These are phyloP conservation scores for Fraxinus sp. DNA, from an alignment of 305 asterid species.

Conservation along the genomic window DNA sequence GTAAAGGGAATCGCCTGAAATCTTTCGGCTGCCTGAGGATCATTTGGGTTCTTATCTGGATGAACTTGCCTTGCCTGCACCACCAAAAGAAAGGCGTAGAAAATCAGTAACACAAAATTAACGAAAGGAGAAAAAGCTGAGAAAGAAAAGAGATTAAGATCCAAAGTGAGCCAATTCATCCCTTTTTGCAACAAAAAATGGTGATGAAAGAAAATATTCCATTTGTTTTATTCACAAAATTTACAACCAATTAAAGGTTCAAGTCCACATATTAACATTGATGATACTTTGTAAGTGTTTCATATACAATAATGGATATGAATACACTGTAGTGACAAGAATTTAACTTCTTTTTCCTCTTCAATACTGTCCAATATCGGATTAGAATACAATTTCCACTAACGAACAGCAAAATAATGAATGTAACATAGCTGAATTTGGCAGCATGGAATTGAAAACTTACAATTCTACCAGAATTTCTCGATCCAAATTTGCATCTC, in stretches of 20 bases:
- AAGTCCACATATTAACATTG: background rate
- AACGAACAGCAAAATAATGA: background rate
- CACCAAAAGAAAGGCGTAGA: conserved; percentile 1
- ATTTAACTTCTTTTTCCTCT: background rate
- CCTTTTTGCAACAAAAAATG: background rate
- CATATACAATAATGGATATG: background rate
- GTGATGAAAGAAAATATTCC: background rate
- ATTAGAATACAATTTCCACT: background rate
- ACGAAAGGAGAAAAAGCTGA: background rate
- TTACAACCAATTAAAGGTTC: background rate
- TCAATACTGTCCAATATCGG: background rate
- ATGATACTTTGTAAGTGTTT: background rate
- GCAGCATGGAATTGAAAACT: background rate
- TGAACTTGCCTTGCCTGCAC: conserved; percentile 89
- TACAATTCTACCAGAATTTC: background rate
- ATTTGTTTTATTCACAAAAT: background rate
- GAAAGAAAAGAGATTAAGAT: background rate
- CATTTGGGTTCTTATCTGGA: conserved; percentile 83
- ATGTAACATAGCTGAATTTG: background rate
- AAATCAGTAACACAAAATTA: background rate
- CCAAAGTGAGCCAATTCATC: background rate
- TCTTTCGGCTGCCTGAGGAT: conserved; percentile 80
- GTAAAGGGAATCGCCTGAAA: conserved; percentile 61
- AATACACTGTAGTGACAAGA: background rate
- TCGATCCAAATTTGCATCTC: background rate